A percentile compares a stretch with the other conserved stretches of the same genome.
Evolutionary conservation across 306 rosid genomes (phyloP).

Genomic region (Medicago arabica): DNA sequence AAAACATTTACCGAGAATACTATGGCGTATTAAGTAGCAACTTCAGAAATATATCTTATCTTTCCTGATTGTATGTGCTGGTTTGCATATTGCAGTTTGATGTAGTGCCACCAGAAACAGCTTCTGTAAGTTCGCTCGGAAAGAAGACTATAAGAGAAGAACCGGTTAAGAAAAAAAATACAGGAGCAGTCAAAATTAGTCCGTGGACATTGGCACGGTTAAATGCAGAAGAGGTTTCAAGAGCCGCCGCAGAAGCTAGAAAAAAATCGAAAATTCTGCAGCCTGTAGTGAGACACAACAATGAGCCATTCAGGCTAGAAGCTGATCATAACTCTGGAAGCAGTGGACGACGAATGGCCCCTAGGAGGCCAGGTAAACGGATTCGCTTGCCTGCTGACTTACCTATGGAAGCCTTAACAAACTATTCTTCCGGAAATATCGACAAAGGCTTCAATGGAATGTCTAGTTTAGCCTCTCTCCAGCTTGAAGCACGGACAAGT

Average conservation of each 20-base stretch:
- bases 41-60: too few species aligned
- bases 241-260: constrained; percentile 97
- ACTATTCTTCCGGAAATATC: constrained; percentile 55
- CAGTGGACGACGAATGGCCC: constrained; percentile 69
- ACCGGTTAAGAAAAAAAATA: constrained; percentile 70
- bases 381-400: constrained; percentile 84
- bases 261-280: constrained; percentile 90
- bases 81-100: constrained; percentile 68
- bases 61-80: not conserved
- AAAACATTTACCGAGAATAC: not conserved
- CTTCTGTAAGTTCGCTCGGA: constrained; percentile 80
- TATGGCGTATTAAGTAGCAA: not conserved
- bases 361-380: constrained; percentile 76
- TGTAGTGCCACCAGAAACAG: constrained; percentile 94
- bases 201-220: constrained; percentile 96
- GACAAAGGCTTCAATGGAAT: constrained; percentile 65
- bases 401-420: constrained; percentile 64
- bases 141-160: constrained; percentile 67
- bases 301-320: constrained; percentile 59
- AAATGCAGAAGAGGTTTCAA: constrained; percentile 92
- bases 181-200: constrained; percentile 85
- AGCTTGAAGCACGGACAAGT: constrained; percentile 82
- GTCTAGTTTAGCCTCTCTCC: constrained; percentile 76
- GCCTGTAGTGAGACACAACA: constrained; percentile 69
- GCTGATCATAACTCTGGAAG: constrained; percentile 69